A percentile compares a stretch with the other conserved stretches of the same genome.
phyloP scores from a whole-genome alignment of 495 filamentous ascomycete species.

The Trypethelium eluteriae region DNA sequence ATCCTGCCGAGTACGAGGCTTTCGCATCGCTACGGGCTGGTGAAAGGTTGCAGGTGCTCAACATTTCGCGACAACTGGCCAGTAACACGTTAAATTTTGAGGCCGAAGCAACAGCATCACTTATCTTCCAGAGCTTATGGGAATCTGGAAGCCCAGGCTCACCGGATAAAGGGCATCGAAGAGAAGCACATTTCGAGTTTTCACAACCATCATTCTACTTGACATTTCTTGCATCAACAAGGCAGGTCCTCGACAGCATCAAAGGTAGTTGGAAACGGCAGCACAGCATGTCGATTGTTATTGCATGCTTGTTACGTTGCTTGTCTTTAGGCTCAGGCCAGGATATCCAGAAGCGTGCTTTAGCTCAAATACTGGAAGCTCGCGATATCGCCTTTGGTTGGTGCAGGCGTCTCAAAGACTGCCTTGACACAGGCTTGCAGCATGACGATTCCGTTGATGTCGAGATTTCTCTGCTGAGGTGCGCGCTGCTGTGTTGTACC shows the following conservation, averaged over 20 bases:
- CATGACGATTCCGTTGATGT: neutral
- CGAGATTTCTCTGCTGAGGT: neutral
- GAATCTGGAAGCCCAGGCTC: neutral
- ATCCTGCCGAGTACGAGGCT: constrained; percentile 25
- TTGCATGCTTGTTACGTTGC: neutral
- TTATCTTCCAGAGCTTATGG: neutral
- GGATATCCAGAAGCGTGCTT: neutral
- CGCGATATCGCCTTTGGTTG: neutral
- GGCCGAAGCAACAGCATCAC: constrained; percentile 23
- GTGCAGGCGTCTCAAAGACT: neutral
- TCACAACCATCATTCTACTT: neutral
- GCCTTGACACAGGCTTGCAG: neutral
- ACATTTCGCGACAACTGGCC: constrained; percentile 23
- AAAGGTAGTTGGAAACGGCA: too few species aligned
- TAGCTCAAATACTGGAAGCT: neutral
- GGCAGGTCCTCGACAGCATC: too few species aligned
- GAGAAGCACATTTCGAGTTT: neutral
- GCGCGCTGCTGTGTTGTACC: neutral
- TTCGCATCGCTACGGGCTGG: constrained; percentile 25
- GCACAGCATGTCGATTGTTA: too few species aligned
- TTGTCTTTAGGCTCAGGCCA: neutral
- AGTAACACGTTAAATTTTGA: constrained; percentile 19
- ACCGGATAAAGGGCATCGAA: neutral
- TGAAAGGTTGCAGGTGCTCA: constrained; percentile 25
- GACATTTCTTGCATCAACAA: too few species aligned